A percentile compares a stretch with the other conserved stretches of the same genome.
Evolutionary conservation across 129 eudicot species (phyloP).

Genomic region (Kitagawia praeruptora): DNA sequence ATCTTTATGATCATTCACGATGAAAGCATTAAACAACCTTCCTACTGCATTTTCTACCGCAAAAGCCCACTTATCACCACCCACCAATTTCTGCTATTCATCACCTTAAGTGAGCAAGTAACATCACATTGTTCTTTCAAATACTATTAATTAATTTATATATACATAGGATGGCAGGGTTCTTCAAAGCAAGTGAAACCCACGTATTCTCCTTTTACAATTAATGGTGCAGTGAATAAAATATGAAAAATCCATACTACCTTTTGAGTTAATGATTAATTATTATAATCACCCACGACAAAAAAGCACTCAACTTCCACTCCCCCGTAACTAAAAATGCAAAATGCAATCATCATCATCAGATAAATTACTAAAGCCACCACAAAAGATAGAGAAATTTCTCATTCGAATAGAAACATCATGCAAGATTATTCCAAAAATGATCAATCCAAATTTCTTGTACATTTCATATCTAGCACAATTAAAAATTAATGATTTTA

Average conservation of each 20-base stretch:
- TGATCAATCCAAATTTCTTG: not conserved
- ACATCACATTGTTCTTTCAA: not conserved
- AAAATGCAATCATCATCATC: not conserved
- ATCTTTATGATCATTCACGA: conserved; percentile 87
- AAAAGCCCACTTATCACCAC: conserved; percentile 71
- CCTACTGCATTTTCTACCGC: conserved; percentile 89
- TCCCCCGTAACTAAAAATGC: not conserved
- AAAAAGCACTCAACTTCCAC: not conserved
- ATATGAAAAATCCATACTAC: not conserved
- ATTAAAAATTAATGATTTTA: not conserved
- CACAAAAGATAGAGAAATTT: not conserved
- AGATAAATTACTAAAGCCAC: not conserved
- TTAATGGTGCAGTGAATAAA: not conserved
- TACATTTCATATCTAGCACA: not conserved
- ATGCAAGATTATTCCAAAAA: not conserved
- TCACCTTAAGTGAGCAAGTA: conserved; percentile 2
- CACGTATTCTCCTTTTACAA: not conserved
- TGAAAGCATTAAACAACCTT: conserved; percentile 71
- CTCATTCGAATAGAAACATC: not conserved
- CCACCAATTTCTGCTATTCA: conserved; percentile 48
- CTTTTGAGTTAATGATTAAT: not conserved
- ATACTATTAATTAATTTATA: not conserved
- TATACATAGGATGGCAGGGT: not conserved
- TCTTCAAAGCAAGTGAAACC: not conserved
- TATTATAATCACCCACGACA: not conserved